Percentiles rank a stretch among this genome's conserved stretches.
These are phyloP conservation scores for Magnaporthales sp. DNA, from an alignment of 2,329 filamentous ascomycete genomes.

Conservation along the genomic window DNA sequence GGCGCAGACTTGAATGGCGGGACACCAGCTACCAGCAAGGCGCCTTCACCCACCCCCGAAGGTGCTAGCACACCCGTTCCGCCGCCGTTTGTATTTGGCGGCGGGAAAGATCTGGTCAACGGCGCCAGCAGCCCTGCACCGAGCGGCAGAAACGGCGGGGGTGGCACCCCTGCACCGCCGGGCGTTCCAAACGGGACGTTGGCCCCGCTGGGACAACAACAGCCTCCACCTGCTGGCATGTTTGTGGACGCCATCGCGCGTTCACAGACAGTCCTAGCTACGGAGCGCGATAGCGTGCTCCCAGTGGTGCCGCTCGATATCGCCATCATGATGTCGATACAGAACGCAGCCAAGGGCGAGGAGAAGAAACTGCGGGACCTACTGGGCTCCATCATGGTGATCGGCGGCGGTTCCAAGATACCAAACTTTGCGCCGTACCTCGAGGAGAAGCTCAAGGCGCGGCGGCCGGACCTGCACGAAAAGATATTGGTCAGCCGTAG, in stretches of 20 bases:
- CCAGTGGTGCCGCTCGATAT: slow-evolving; percentile 78
- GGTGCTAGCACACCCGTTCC: slow-evolving; percentile 58
- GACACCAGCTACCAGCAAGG: slow-evolving; percentile 77
- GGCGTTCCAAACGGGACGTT: slow-evolving; percentile 14
- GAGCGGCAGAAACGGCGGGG: slow-evolving; percentile 39
- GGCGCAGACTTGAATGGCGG: slow-evolving; percentile 57
- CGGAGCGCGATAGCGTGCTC: slow-evolving; percentile 70
- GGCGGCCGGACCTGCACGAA: slow-evolving; percentile 51
- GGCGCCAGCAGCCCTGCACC: slow-evolving; percentile 43
- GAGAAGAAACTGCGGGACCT: slow-evolving; percentile 91
- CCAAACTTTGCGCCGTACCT: slow-evolving; percentile 73
- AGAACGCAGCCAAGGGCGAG: slow-evolving; percentile 77
- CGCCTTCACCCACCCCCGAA: slow-evolving; percentile 81
- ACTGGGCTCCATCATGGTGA: slow-evolving; percentile 80
- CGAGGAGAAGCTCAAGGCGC: slow-evolving; percentile 69
- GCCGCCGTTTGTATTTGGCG: slow-evolving; percentile 46
- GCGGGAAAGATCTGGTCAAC: slow-evolving; percentile 32
- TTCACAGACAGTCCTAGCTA: slow-evolving; percentile 45
- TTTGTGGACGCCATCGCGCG: slow-evolving; percentile 44
- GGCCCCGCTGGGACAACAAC: slow-evolving; percentile 2
- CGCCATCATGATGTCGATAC: slow-evolving; percentile 83
- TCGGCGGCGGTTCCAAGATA: slow-evolving; percentile 76
- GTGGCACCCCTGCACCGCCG: slow-evolving; percentile 23
- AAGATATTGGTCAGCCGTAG: slow-evolving; percentile 56
- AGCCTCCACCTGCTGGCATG: slow-evolving; percentile 25